phyloP scores from a whole-genome alignment of 208 protist species.

The Acanthamoeba culbertsoni region DNA sequence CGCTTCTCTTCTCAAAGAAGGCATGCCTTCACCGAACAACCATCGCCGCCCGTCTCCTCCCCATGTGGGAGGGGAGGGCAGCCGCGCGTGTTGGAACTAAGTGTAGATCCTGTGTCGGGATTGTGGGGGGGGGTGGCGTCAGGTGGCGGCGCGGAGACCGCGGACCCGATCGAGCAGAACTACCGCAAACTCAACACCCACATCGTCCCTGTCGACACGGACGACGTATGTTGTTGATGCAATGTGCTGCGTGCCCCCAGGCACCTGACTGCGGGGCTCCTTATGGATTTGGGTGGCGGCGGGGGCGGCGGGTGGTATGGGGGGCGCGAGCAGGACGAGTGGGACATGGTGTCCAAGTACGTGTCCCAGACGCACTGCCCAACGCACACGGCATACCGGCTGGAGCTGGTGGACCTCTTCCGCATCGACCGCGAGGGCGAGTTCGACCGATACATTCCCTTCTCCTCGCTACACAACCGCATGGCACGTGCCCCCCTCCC shows the following conservation, averaged over 20 bases:
- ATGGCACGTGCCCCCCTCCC: neutral
- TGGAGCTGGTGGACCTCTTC: slow-evolving; percentile 75
- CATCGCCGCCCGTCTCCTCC: neutral
- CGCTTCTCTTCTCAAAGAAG: neutral
- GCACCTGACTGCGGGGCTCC: too few relatives aligned
- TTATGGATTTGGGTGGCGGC: too few relatives aligned
- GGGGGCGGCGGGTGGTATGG: neutral
- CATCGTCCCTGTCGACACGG: neutral
- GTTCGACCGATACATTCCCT: neutral
- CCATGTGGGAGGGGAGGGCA: neutral
- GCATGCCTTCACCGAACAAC: too few relatives aligned
- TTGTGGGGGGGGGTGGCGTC: too few relatives aligned
- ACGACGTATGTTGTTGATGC: neutral
- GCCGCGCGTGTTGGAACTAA: neutral
- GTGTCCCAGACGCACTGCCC: slow-evolving; percentile 67
- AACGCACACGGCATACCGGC: slow-evolving; percentile 55
- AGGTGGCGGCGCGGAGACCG: neutral
- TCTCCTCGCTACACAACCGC: neutral
- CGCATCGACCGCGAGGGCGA: slow-evolving; percentile 64
- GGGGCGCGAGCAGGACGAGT: neutral
- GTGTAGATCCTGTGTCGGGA: too few relatives aligned
- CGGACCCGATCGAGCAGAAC: neutral
- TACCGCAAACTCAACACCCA: neutral
- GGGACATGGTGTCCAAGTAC: slow-evolving; percentile 55
- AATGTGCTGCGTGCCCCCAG: too few relatives aligned